These are phyloP conservation scores for Aspergillus versicolor DNA, from an alignment of 2,329 filamentous ascomycete species.

Conservation along the genomic window DNA sequence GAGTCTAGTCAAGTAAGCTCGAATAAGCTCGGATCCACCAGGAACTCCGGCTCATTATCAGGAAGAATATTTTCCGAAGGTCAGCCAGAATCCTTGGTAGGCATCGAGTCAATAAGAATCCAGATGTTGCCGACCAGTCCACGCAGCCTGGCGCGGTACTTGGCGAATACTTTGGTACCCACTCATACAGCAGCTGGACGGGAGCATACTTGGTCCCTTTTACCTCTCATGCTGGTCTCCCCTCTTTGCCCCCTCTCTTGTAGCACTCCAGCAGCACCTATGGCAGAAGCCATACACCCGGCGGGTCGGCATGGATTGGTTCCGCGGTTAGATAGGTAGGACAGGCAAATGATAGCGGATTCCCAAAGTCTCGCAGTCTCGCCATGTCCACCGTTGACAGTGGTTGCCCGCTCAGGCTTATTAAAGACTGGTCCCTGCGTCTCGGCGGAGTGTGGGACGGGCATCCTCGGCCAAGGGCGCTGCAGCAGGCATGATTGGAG, in stretches of 20 bases:
- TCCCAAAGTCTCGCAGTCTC: neutral
- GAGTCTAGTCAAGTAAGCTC: neutral
- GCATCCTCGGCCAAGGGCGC: slow-evolving; percentile 23
- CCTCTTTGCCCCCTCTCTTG: neutral
- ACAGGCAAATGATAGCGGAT: neutral
- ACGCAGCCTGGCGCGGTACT: neutral
- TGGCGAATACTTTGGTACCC: neutral
- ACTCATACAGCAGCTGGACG: neutral
- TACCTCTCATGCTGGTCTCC: no score
- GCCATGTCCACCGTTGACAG: neutral
- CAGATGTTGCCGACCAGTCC: neutral
- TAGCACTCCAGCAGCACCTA: neutral
- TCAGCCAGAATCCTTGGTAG: neutral
- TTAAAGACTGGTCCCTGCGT: slow-evolving; percentile 31
- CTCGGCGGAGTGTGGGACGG: slow-evolving; percentile 18
- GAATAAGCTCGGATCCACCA: slow-evolving; percentile 14
- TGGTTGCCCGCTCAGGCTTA: slow-evolving; percentile 4
- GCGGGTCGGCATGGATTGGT: slow-evolving; percentile 15
- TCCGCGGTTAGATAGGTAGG: slow-evolving; percentile 11
- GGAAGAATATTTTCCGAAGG: neutral
- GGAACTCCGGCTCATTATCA: slow-evolving; percentile 8
- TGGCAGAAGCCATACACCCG: slow-evolving; percentile 14
- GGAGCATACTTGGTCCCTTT: neutral
- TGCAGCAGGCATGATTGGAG: slow-evolving; percentile 8
- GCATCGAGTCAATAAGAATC: no score